Evolutionary conservation across 345 rosid genomes (phyloP), one percentile per base, ranked within the genome.

Genomic region (Eucalyptus pauciflora): DNA sequence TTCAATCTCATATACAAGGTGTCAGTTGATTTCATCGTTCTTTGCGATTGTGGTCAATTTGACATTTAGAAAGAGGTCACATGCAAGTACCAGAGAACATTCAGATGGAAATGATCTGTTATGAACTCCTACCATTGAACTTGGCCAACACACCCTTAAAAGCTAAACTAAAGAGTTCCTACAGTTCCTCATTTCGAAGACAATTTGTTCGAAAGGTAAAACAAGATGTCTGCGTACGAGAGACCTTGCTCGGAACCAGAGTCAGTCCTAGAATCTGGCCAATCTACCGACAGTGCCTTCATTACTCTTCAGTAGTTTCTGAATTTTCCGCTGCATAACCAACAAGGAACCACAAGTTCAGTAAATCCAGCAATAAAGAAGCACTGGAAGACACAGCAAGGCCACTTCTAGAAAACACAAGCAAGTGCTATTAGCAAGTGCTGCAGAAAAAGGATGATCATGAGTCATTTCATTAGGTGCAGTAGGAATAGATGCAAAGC

Each of bases 251-350:
- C 89, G 91, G 87, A 86, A 64, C 41, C 85, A 69, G 60, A 64
- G 87, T 89, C 88, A 81, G 64, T 91, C 92, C 90, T 87, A 76
- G 79, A 87, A 87, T 52, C 89, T 90, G 60, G 85, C 43, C 91
- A 89, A 64, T 86, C 85, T 83, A 86, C 86, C 52, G 52, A 85
- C 3, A 33, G 58, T 50, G 8, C 69, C 46, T n/a, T 87, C 90
- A 29, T 91, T 48, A 86, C 81, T 91, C 93, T 89, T 90, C 91
- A 62, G 86, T 49, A 52, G 89, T 87, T 90, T 91, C 69, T 51
- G 89, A 88, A 86, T 87, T 91, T 87, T 89, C 91, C 86, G 88
- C 96, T 94, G 96, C 94, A 90, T 88, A 90, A 89, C n/a, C 88
- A 90, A 54, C 79, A 24, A 89, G 13, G 85, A 88, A 80, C 86